These are phyloP conservation scores for Vigna nakashimae DNA, from an alignment of 306 rosid species.

Conservation along the genomic window DNA sequence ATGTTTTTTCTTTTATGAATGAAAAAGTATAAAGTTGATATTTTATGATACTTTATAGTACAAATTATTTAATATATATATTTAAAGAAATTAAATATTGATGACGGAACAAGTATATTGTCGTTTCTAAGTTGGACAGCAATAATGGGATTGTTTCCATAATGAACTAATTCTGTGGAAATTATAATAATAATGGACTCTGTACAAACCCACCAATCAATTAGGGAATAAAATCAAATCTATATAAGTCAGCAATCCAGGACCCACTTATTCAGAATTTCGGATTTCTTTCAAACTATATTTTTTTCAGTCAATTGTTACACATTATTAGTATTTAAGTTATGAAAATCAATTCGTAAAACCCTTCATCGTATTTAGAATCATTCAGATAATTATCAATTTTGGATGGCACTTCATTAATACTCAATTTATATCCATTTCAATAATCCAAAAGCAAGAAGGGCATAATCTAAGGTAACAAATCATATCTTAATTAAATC, in stretches of 20 bases:
- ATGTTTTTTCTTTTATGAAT: conserved; percentile 1
- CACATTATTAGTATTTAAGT: too few species aligned
- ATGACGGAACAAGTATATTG: conserved; percentile 30
- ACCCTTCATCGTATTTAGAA: too few species aligned
- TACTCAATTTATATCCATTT: too few species aligned
- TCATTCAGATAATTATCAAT: too few species aligned
- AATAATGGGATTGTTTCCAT: conserved; percentile 42
- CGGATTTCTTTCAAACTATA: neutral
- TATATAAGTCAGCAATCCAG: too few species aligned
- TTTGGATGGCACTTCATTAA: too few species aligned
- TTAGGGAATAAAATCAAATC: too few species aligned
- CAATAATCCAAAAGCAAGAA: too few species aligned
- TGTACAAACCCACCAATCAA: conserved; percentile 27
- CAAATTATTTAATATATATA: neutral
- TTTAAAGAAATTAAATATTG: neutral
- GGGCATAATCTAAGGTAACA: too few species aligned
- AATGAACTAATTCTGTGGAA: conserved; percentile 5
- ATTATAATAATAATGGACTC: neutral
- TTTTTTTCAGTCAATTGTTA: too few species aligned
- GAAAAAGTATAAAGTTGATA: neutral
- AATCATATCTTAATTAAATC: neutral
- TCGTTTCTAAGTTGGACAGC: conserved; percentile 37
- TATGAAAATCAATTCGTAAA: too few species aligned
- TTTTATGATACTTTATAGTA: neutral
- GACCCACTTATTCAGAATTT: neutral